These are phyloP conservation scores for Salix brachista DNA, from an alignment of 345 rosid genomes.

Conservation along the genomic window DNA sequence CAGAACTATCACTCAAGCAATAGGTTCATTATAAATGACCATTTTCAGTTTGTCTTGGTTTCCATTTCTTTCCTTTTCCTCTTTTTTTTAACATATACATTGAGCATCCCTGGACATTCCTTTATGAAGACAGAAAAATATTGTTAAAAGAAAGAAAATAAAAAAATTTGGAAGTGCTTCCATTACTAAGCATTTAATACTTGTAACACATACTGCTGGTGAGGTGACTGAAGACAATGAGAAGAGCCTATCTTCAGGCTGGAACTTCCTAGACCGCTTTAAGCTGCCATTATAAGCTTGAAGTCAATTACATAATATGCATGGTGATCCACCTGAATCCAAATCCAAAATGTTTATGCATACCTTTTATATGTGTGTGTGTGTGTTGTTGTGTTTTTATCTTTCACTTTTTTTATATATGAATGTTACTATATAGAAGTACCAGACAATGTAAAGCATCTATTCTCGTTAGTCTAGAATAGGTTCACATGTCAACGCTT, in stretches of 20 bases:
- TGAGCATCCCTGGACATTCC: not conserved
- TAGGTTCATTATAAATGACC: not conserved
- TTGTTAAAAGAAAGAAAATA: not conserved
- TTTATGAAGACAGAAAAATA: not conserved
- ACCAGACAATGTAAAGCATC: not conserved
- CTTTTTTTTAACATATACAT: not conserved
- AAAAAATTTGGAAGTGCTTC: not conserved
- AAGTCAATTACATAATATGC: not conserved
- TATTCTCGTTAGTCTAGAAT: not conserved
- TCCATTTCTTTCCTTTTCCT: not conserved
- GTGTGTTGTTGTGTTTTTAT: not conserved
- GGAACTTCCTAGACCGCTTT: constrained; percentile 94
- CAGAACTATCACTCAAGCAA: not conserved
- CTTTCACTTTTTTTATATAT: not conserved
- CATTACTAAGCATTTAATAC: not conserved
- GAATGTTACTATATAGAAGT: not conserved
- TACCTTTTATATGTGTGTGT: not conserved
- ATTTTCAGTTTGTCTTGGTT: not conserved
- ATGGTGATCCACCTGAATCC: not conserved
- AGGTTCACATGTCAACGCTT: not conserved
- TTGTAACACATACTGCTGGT: constrained; percentile 62
- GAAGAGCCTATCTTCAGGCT: constrained; percentile 93
- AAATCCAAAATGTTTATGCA: not conserved
- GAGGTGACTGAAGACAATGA: constrained; percentile 92
- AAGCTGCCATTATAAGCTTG: constrained; percentile 44